A percentile compares a stretch with the other conserved stretches of the same genome.
Evolutionary conservation across 352 stramenopile species (phyloP).

Genomic region (Globisporangium recalcitrans): DNA sequence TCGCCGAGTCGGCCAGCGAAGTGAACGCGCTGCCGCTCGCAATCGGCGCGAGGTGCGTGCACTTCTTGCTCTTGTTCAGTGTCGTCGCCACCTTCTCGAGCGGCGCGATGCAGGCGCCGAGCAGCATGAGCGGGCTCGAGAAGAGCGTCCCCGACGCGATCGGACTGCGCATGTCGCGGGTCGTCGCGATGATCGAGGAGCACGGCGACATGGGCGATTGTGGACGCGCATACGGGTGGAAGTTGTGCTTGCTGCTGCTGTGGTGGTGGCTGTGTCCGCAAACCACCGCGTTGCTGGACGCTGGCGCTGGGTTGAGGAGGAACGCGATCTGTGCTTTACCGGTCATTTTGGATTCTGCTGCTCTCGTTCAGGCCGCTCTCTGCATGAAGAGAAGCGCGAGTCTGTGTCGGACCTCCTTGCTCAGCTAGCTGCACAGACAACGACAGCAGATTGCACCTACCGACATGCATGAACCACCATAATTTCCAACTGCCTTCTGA

Average conservation of each 20-base stretch:
- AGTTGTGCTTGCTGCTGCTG: background rate
- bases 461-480: background rate
- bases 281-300: background rate
- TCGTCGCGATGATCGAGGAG: conserved; percentile 11
- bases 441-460: conserved; percentile 2
- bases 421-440: background rate
- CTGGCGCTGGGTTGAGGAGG: conserved; percentile 31
- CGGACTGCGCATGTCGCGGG: conserved; percentile 19
- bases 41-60: conserved; percentile 4
- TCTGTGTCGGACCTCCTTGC: conserved; percentile 6
- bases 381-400: too few species aligned
- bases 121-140: conserved; percentile 31
- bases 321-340: conserved; percentile 40
- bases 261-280: conserved; percentile 11
- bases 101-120: conserved; percentile 26
- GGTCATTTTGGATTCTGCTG: conserved; percentile 26
- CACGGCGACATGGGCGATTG: conserved; percentile 20
- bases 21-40: conserved; percentile 10
- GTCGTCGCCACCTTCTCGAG: conserved; percentile 19
- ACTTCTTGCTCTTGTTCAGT: background rate
- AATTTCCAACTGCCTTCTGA: background rate
- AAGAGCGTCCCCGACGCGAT: conserved; percentile 16
- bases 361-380: background rate
- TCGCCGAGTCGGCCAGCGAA: conserved; percentile 12
- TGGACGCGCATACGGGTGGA: conserved; percentile 9